phyloP scores from a whole-genome alignment of 768 basidiomycete genomes.

The Podaxis sp. region DNA sequence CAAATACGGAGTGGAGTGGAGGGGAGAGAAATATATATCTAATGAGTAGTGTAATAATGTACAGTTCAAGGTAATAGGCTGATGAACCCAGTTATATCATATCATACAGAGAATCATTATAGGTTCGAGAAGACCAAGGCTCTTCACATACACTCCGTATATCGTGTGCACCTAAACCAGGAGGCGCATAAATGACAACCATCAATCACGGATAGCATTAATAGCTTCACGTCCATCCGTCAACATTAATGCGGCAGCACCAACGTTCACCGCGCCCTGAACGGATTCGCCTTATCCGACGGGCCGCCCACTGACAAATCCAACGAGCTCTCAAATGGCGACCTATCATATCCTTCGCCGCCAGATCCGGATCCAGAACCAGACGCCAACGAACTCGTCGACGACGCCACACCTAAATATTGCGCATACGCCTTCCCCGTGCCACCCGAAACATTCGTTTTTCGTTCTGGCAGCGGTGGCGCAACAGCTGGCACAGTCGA shows the following conservation, averaged over 20 bases:
- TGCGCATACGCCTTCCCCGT: not conserved
- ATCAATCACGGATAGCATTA: not conserved
- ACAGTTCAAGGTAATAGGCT: not conserved
- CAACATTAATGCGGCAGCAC: not conserved
- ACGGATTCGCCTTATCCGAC: constrained; percentile 39
- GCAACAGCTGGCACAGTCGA: constrained; percentile 30
- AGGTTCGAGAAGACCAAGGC: not conserved
- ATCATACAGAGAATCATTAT: not conserved
- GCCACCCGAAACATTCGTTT: constrained; percentile 13
- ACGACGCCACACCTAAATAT: constrained; percentile 3
- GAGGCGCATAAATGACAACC: not conserved
- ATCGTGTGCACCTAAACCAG: not conserved
- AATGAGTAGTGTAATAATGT: not conserved
- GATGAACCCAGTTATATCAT: not conserved
- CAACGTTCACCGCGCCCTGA: constrained; percentile 48
- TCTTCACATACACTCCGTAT: not conserved
- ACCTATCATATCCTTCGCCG: constrained; percentile 40
- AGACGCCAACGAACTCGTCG: constrained; percentile 1
- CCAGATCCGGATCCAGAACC: constrained; percentile 19
- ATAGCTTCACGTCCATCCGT: not conserved
- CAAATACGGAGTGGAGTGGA: no score
- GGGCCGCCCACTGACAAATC: constrained; percentile 35
- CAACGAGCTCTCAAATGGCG: constrained; percentile 66
- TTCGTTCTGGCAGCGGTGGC: constrained; percentile 50
- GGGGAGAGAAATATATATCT: not conserved